A percentile compares a stretch with the other conserved stretches of the same genome.
Conservation (phyloP, 371 early-diverging fungal species). For the Lichtheimia ornata region DNA sequence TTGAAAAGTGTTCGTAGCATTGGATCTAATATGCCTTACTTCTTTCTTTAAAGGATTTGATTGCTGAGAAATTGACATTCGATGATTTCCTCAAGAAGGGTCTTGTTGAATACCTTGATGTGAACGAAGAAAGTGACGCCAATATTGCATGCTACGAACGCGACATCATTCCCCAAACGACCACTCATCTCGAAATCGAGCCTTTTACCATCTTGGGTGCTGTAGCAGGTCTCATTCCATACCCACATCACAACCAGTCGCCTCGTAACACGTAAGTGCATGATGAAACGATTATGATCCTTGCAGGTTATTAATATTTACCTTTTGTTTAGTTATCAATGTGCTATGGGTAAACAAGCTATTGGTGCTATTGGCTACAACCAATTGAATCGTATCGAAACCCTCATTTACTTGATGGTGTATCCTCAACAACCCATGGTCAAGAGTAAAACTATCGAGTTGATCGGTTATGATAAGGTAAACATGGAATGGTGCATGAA, state of each 20-base stretch:
- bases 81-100: conserved; percentile 94
- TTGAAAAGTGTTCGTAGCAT: background rate
- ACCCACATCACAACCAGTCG: conserved; percentile 99
- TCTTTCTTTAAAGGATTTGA: conserved; percentile 36
- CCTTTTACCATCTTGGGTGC: conserved; percentile 98
- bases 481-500: background rate
- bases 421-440: conserved; percentile 99
- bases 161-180: conserved; percentile 82
- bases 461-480: conserved; percentile 95
- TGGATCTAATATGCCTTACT: conserved; percentile 1
- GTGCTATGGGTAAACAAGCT: conserved; percentile 99
- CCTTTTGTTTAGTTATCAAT: conserved; percentile 70
- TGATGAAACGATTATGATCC: too few species aligned
- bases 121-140: conserved; percentile 98
- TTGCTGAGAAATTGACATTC: conserved; percentile 73
- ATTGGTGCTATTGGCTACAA: conserved; percentile 98
- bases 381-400: conserved; percentile 96
- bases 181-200: conserved; percentile 98
- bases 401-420: conserved; percentile 92
- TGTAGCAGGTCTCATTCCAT: conserved; percentile 99
- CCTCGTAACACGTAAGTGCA: conserved; percentile 95
- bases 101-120: conserved; percentile 98
- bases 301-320: background rate
- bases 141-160: conserved; percentile 91
- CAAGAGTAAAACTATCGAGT: conserved; percentile 95